phyloP scores from a whole-genome alignment of 1,284 basidiomycete genomes.

The Violaceomyces palustris region DNA sequence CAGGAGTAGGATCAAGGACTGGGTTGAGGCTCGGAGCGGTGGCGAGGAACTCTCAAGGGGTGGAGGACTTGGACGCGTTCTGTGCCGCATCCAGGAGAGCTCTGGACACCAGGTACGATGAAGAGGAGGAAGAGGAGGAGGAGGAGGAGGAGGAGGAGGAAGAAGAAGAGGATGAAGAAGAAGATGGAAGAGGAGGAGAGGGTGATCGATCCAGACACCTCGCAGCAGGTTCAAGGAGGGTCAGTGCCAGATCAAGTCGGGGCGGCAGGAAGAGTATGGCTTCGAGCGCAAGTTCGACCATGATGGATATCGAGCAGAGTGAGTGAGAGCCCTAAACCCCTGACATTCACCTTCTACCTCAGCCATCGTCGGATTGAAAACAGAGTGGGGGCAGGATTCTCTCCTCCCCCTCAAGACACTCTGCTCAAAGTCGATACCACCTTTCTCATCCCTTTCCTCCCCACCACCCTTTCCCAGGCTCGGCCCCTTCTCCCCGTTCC shows the following conservation, averaged over 20 bases:
- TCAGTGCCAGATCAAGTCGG: no score
- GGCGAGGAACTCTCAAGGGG: constrained; percentile 65
- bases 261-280: no score
- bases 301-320: constrained; percentile 35
- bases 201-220: no score
- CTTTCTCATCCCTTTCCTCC: background rate
- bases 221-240: no score
- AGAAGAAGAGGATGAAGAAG: constrained; percentile 56
- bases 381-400: background rate
- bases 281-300: no score
- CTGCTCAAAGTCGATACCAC: background rate
- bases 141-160: constrained; percentile 60
- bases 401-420: background rate
- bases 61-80: constrained; percentile 46
- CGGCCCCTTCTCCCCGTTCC: constrained; percentile 21
- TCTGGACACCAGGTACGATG: constrained; percentile 42
- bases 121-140: constrained; percentile 58
- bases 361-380: background rate
- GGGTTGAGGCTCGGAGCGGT: constrained; percentile 41
- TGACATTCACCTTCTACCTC: background rate
- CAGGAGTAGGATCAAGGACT: constrained; percentile 47
- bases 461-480: constrained; percentile 1
- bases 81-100: constrained; percentile 46
- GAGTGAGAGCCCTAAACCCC: background rate
- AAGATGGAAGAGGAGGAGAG: no score